Conservation (phyloP, 1,139 yeast genomes). For the Zygoascus meyerae region DNA sequence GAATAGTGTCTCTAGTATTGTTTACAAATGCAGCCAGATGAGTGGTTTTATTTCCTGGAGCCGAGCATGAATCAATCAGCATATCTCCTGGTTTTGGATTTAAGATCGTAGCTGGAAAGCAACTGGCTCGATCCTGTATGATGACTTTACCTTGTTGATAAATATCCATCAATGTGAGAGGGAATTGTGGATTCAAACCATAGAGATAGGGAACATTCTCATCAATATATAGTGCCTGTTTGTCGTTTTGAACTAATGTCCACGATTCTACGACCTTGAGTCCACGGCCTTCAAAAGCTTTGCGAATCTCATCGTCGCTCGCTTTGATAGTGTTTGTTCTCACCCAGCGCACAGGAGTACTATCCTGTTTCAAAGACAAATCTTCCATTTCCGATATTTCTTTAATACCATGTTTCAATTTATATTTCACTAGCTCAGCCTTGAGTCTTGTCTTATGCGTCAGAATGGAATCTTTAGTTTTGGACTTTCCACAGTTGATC, state of each 20-base stretch:
- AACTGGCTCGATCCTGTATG: constrained; percentile 93
- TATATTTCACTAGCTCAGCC: constrained; percentile 75
- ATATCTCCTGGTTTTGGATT: constrained; percentile 47
- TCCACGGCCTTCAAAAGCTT: constrained; percentile 40
- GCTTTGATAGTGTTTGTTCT: constrained; percentile 61
- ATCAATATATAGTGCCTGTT: constrained; percentile 54
- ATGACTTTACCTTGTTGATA: constrained; percentile 74
- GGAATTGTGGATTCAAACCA: constrained; percentile 72
- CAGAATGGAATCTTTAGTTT: constrained; percentile 74
- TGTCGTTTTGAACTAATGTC: constrained; percentile 40
- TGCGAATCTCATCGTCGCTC: constrained; percentile 33
- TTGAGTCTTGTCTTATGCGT: constrained; percentile 71
- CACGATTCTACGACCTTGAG: constrained; percentile 46
- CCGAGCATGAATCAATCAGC: constrained; percentile 90
- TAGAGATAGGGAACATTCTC: constrained; percentile 64
- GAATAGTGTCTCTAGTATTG: constrained; percentile 40
- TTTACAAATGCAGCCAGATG: constrained; percentile 67
- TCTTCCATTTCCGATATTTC: constrained; percentile 24
- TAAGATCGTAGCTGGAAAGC: constrained; percentile 87
- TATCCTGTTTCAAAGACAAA: constrained; percentile 8
- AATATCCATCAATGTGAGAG: constrained; percentile 56
- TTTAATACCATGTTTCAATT: constrained; percentile 58
- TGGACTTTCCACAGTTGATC: constrained; percentile 84
- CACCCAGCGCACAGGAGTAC: constrained; percentile 82
- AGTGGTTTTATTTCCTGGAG: constrained; percentile 97